Evolutionary conservation across 257 asterid genomes (phyloP), one percentile per base, ranked within the genome.

Genomic region (Haberlea rhodopensis): DNA sequence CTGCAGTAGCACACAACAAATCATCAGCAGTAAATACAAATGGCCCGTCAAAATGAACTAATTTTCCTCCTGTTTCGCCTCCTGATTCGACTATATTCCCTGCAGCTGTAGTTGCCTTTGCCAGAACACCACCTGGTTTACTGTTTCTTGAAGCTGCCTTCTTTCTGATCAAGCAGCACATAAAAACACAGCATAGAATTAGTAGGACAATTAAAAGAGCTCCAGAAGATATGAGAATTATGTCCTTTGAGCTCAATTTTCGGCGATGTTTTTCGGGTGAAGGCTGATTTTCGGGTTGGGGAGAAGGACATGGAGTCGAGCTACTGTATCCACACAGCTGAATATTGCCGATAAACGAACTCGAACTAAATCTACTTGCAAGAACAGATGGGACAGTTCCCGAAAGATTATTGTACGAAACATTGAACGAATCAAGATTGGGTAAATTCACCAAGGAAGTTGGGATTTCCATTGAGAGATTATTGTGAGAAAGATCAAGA

Each of bases 21-120:
- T 92, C 97, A 55, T 92, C 97, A 7, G 96, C 95, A 23, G 99
- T 78, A 53, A 92, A 92, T 29, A 89, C 96, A 28, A 85, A 87
- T 4, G 92, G 94, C 3, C 98, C 97, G 45, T 92, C 98, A 25
- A 92, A 92, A 55, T 92, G 98, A 63, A 92, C 99, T 23, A 92
- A 60, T 59, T 89, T 92, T 48, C 99, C 99, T 23, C 99, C 99
- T 0, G 85, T 73, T 63, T 87, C 96, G 8, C 80, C 75, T 5
- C 95, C 80, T 2, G 80, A 60, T 54, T 62, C 95, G 1, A 75
- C 59, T 16, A 78, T 89, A 2, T 68, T 71, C 3, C 75, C 77
- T 43, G 51, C 20, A 4, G 51, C 51, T 43, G 51, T 19, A 43
- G 51, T 43, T 43, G 20, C 20, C 51, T 43, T 43, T 43, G 51